Percentiles rank a stretch among this genome's conserved stretches.
These are phyloP conservation scores for Phytophthora vignae DNA, from an alignment of 352 stramenopile species.

Conservation along the genomic window DNA sequence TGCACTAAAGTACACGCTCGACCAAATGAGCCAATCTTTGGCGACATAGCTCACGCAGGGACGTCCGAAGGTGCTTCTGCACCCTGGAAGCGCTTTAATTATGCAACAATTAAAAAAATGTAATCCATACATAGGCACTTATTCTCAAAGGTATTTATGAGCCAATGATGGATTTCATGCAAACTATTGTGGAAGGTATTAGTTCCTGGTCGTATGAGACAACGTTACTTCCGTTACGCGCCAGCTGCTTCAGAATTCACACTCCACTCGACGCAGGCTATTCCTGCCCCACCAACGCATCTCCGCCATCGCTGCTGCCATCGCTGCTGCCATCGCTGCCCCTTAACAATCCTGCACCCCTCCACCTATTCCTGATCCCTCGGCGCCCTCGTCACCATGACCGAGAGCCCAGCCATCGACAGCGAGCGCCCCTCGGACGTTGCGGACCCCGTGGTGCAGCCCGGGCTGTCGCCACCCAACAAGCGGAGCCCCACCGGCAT, in stretches of 20 bases:
- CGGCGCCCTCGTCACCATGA: conserved; percentile 8
- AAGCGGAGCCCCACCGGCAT: conserved; percentile 29
- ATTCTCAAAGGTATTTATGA: too few species aligned
- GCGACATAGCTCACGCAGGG: too few species aligned
- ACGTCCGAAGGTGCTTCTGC: too few species aligned
- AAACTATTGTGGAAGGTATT: background rate
- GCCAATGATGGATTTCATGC: too few species aligned
- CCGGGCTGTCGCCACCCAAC: conserved; percentile 22
- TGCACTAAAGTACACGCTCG: too few species aligned
- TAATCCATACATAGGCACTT: too few species aligned
- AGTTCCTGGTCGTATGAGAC: background rate
- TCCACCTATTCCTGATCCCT: conserved; percentile 12
- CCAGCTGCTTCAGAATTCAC: conserved; percentile 8
- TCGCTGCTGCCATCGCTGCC: too few species aligned
- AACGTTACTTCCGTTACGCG: conserved; percentile 4
- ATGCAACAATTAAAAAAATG: too few species aligned
- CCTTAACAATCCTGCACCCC: background rate
- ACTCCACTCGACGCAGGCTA: background rate
- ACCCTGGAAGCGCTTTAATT: too few species aligned
- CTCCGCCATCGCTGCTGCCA: too few species aligned
- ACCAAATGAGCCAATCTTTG: too few species aligned
- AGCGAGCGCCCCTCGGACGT: conserved; percentile 5
- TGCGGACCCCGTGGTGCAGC: conserved; percentile 1
- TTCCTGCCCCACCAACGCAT: background rate
- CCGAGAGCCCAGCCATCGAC: conserved; percentile 7